Evolutionary conservation across 139 green algal genomes (phyloP), one percentile per base, ranked within the genome.

Genomic region (Volvox africanus): DNA sequence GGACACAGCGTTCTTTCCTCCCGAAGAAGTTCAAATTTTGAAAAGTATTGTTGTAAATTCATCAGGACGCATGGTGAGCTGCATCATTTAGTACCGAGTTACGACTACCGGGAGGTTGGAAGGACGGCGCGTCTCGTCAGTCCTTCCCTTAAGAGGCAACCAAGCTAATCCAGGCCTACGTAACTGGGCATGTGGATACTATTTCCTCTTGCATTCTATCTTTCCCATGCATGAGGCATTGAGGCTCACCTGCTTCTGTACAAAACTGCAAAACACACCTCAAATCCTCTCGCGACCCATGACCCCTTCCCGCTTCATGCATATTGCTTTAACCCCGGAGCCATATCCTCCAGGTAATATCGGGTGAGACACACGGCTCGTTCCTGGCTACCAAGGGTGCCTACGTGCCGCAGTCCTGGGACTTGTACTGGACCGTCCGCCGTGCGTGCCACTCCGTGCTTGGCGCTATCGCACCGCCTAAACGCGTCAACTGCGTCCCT

Each of bases 401-500:
- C 0, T 90, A 95, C 69, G 89, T 86, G 21, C 69, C 92, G 0
- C 55, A 89, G 17, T 80, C 78, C 1, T 96, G 92, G 88, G 94
- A 96, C 30, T 55, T 96, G 3, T 95, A 96, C 89, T 94, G 89
- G 92, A 96, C 94, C 0, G 87, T 89, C 0, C 68, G 90, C 30
- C 77, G 69, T 0, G 35, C 55, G 2, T 88, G 86, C 55, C 88
- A 89, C 88, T 50, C 80, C 33, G 76, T 90, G 68, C 44, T 92
- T 61, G 85, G 61, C 17, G 65, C 82, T 9, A 26, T 82, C 17
- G 90, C 65, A 61, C 89, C 36, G 28, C 93, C 76, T 50, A 87
- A 97, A 73, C 67, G 86, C 5, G 92, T 96, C 35, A 96, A 92
- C 87, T 97, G 96, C 86, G 79, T 96, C 1, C 96, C 96, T 0